phyloP scores from a whole-genome alignment of 2,329 filamentous ascomycete species.

The Stagonosporopsis cucurbitacearum region DNA sequence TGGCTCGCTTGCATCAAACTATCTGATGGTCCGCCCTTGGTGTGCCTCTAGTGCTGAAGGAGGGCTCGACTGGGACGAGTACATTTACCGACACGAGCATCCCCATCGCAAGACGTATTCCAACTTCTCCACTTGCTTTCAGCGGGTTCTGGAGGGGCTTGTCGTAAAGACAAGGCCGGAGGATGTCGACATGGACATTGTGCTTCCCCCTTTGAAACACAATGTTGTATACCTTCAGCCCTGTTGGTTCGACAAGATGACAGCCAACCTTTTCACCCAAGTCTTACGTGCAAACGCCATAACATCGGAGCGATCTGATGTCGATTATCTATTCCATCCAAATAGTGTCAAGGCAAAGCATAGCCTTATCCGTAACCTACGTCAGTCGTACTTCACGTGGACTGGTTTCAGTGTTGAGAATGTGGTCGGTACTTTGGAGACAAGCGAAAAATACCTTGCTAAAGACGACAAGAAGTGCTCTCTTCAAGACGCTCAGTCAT shows the following conservation, averaged over 20 bases:
- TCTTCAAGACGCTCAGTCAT: slow-evolving; percentile 64
- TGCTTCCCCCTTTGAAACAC: slow-evolving; percentile 75
- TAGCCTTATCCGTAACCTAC: slow-evolving; percentile 76
- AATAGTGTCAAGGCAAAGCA: slow-evolving; percentile 72
- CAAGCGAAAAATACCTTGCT: slow-evolving; percentile 70
- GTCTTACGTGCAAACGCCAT: slow-evolving; percentile 86
- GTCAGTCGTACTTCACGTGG: slow-evolving; percentile 86
- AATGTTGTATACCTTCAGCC: slow-evolving; percentile 77
- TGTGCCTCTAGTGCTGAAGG: slow-evolving; percentile 66
- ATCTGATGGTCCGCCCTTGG: slow-evolving; percentile 81
- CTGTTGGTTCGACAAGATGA: slow-evolving; percentile 82
- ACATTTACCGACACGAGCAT: slow-evolving; percentile 64
- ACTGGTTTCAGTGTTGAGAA: slow-evolving; percentile 73
- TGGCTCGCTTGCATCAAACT: slow-evolving; percentile 70
- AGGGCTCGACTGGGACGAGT: slow-evolving; percentile 74
- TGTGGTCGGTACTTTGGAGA: slow-evolving; percentile 68
- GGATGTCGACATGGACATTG: slow-evolving; percentile 69
- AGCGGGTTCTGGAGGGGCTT: slow-evolving; percentile 74
- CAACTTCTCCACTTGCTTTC: slow-evolving; percentile 64
- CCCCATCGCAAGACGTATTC: slow-evolving; percentile 62
- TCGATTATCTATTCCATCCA: slow-evolving; percentile 88
- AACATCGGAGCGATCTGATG: slow-evolving; percentile 81
- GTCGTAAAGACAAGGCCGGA: slow-evolving; percentile 80
- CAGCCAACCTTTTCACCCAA: slow-evolving; percentile 83
- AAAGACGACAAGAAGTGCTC: slow-evolving; percentile 67